Conservation (phyloP, 2,329 filamentous ascomycete species). For the Drechslera avenae region DNA sequence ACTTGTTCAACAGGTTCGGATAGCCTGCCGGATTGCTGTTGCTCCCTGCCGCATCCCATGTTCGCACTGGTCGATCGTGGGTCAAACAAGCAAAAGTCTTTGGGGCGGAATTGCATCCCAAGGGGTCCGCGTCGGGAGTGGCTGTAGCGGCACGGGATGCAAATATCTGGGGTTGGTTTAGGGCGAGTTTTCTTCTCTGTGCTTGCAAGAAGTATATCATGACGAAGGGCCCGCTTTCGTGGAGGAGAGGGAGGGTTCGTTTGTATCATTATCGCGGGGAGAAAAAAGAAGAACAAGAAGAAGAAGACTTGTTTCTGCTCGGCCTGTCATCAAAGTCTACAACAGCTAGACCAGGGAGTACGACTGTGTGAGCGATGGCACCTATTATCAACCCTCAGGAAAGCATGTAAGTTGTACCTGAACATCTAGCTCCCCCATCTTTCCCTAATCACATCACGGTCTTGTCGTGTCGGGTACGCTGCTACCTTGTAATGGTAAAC, state of each 20-base stretch:
- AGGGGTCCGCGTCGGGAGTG: constrained; percentile 4
- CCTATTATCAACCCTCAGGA: constrained; percentile 13
- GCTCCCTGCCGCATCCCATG: neutral
- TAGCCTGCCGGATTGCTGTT: neutral
- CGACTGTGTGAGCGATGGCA: constrained; percentile 6
- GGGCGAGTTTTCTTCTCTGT: neutral
- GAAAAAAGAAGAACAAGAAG: too few species aligned
- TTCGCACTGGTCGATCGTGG: constrained; percentile 6
- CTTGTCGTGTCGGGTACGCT: neutral
- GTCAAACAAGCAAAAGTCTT: constrained; percentile 8
- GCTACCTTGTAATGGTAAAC: neutral
- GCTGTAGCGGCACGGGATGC: constrained; percentile 7
- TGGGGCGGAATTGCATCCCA: neutral
- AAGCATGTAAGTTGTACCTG: constrained; percentile 13
- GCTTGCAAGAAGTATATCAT: neutral
- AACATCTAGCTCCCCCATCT: neutral
- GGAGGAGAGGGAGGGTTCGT: neutral
- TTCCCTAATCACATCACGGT: neutral
- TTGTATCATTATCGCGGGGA: neutral
- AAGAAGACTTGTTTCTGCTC: constrained; percentile 1
- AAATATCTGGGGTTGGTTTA: constrained; percentile 6
- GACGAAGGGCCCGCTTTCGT: neutral
- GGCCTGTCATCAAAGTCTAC: neutral
- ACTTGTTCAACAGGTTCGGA: constrained; percentile 2
- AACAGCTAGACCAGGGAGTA: neutral